Base-by-base conservation (phyloP, 23 red algal species). In the Pyropia haitanensis region DNA sequence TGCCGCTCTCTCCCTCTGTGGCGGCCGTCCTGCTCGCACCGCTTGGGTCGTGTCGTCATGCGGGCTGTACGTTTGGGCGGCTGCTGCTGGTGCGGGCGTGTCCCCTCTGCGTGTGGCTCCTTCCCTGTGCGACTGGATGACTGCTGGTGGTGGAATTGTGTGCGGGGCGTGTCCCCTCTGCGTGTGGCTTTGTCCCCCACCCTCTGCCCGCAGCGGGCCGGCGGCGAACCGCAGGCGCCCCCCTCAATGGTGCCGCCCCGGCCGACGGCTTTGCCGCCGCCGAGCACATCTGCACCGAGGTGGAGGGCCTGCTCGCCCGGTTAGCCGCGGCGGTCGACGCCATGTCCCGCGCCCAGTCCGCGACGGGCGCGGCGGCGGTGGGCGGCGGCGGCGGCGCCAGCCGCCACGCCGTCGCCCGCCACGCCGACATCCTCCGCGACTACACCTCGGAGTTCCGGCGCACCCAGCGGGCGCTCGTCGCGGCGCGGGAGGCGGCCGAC, bases 361-460 rank as follows among this genome's bases (percentile, higher is more conserved):
- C 27, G n/a, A 46, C 22, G 34, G 49, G 28, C 27, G 39, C 57
- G 27, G 21, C 48, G 7, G 49, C 53, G 1, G 39, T 46, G 10
- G 77, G 19, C 53, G 32, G 5, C 21, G 49, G 34, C 34, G 61
- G 26, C 6, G 32, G 58, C 2, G 78, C 78, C 7, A 48, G 63
- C 6, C 16, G 54, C 6, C 83, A 81, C 23, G 77, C 79, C 2
- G 50, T 88, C 31, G 76, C 89, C 54, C 68, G 91, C 30, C 91
- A 96, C 50, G 68, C 74, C 7, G 91, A 96, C 59, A 88, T 96
- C 32, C 70, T 96, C 19, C 66, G 65, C 15, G 91, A 96, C 60
- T 96, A 88, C 26, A 82, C 58, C n/a, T 58, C 76, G 18, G 91
- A 96, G 77, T 96, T 88, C 28, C 83, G 67, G 21, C 81, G 81